Conservation (phyloP, 345 rosid genomes). For the Eucalyptus leucophloia region DNA sequence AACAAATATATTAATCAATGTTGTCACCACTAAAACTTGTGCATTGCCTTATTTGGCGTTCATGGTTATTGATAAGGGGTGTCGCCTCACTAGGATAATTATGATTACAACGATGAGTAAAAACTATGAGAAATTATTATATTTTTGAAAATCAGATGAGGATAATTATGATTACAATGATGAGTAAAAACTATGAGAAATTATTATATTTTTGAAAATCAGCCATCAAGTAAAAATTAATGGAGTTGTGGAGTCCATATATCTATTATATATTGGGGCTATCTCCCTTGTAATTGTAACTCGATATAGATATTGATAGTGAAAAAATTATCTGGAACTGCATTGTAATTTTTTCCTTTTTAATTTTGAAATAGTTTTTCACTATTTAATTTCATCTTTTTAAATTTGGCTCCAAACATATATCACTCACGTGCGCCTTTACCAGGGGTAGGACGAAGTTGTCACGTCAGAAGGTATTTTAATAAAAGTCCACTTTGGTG, state of each 20-base stretch:
- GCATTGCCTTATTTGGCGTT: not conserved
- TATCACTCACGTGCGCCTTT: not conserved
- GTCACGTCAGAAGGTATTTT: not conserved
- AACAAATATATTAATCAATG: slow-evolving; percentile 4
- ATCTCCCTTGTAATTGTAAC: not conserved
- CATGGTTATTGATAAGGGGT: not conserved
- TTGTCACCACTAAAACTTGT: not conserved
- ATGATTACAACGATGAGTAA: not conserved
- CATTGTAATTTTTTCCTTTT: not conserved
- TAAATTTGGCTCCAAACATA: not conserved
- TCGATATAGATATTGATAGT: not conserved
- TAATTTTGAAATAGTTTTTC: not conserved
- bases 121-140: not conserved
- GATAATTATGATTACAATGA: not conserved
- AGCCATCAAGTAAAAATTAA: not conserved
- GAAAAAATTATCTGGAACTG: not conserved
- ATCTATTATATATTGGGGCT: not conserved
- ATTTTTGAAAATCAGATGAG: not conserved
- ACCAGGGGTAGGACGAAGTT: not conserved
- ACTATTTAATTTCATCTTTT: not conserved
- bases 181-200: not conserved
- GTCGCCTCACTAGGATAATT: not conserved
- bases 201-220: not conserved
- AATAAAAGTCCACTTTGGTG: not conserved
- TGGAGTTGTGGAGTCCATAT: not conserved